Conservation (phyloP, 164 flowering plant species). For the Tetrastigma voinierianum region DNA sequence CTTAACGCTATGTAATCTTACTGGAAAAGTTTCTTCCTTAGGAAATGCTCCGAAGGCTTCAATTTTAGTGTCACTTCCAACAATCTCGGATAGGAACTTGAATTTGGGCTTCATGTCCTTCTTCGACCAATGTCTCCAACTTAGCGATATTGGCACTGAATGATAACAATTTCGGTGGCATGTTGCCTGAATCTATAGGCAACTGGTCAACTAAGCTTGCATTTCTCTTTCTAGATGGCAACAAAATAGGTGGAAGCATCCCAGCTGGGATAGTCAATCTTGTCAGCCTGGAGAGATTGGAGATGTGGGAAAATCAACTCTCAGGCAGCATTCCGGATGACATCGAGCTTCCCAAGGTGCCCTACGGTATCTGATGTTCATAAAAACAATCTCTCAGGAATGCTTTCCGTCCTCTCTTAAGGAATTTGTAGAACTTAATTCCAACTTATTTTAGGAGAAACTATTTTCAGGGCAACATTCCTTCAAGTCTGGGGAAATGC, state of each 20-base stretch:
- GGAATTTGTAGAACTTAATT: not conserved
- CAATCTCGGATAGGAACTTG: constrained; percentile 6
- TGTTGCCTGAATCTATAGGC: constrained; percentile 23
- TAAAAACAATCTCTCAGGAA: constrained; percentile 1
- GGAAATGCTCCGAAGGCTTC: constrained; percentile 12
- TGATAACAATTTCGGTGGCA: constrained; percentile 22
- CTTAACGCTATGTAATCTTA: constrained; percentile 11
- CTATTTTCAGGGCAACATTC: constrained; percentile 3
- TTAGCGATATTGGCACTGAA: not conserved
- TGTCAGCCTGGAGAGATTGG: constrained; percentile 12
- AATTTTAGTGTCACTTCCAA: not conserved
- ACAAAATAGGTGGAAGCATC: constrained; percentile 28
- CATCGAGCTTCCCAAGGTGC: constrained; percentile 26
- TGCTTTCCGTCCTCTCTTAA: not conserved
- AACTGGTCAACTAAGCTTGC: constrained; percentile 23
- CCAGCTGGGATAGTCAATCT: constrained; percentile 35
- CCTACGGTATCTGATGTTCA: constrained; percentile 9
- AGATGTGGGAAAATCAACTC: constrained; percentile 11
- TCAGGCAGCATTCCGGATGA: constrained; percentile 27
- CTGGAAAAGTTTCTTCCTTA: constrained; percentile 22
- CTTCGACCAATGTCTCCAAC: constrained; percentile 19
- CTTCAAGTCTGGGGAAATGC: constrained; percentile 10
- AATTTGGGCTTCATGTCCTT: constrained; percentile 27
- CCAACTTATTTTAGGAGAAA: not conserved
- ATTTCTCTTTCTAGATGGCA: constrained; percentile 3